These are phyloP conservation scores for Gnetum montanum DNA, from an alignment of 75 land plant genomes.

Conservation along the genomic window DNA sequence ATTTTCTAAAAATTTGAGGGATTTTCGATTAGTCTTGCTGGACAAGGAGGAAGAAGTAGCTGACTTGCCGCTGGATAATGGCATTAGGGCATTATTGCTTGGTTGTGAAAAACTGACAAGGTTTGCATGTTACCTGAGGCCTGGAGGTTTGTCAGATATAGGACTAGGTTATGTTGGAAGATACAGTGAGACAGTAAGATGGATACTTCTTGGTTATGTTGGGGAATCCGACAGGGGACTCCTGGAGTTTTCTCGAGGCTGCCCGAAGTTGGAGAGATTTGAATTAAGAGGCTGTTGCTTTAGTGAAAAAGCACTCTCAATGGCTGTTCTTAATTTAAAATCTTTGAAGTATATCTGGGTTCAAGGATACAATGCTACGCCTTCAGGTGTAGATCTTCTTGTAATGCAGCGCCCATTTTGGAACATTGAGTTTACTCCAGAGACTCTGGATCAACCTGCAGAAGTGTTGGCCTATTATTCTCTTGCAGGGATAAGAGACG, in stretches of 20 bases:
- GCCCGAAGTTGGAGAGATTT: constrained; percentile 67
- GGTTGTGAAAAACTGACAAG: constrained; percentile 66
- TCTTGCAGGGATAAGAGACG: constrained; percentile 53
- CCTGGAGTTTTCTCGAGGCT: constrained; percentile 48
- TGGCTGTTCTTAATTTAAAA: constrained; percentile 32
- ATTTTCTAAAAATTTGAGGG: constrained; percentile 45
- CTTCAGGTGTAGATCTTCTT: constrained; percentile 31
- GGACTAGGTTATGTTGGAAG: constrained; percentile 76
- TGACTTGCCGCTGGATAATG: constrained; percentile 92
- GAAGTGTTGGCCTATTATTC: constrained; percentile 80
- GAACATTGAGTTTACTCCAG: constrained; percentile 61
- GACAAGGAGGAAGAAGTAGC: constrained; percentile 38
- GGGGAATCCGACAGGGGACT: constrained; percentile 75
- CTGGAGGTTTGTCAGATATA: constrained; percentile 65
- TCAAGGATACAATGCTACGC: constrained; percentile 51
- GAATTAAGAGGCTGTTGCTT: constrained; percentile 84
- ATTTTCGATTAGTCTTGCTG: constrained; percentile 84
- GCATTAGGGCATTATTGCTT: constrained; percentile 57
- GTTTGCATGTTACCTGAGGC: constrained; percentile 70
- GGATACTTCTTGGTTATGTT: constrained; percentile 79
- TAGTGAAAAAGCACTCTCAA: constrained; percentile 72
- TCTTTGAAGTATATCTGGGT: constrained; percentile 90
- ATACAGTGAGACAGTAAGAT: constrained; percentile 73
- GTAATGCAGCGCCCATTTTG: constrained; percentile 57
- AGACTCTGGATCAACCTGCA: constrained; percentile 10